Conservation (phyloP, 768 basidiomycete species). For the Amanita pallidorosea region DNA sequence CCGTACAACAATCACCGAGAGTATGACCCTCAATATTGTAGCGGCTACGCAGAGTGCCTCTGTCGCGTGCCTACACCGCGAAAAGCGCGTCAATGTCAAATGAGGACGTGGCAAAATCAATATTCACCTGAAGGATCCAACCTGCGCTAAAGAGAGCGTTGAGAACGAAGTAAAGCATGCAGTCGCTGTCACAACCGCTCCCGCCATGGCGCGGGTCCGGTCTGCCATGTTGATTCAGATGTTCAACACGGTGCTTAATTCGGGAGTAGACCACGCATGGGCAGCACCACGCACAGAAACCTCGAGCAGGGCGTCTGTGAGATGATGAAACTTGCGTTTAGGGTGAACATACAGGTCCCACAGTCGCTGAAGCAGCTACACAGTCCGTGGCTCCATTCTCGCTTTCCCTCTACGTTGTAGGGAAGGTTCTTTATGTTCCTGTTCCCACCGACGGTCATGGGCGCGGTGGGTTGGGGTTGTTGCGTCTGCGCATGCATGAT, state of each 20-base stretch:
- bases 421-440: no score
- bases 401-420: no score
- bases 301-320: slow-evolving; percentile 11
- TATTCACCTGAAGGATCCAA: slow-evolving; percentile 29
- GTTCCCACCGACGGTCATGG: no score
- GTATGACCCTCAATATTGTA: slow-evolving; percentile 36
- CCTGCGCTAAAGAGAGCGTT: slow-evolving; percentile 19
- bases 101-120: neutral
- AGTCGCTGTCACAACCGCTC: slow-evolving; percentile 20
- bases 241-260: slow-evolving; percentile 16
- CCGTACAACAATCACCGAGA: slow-evolving; percentile 27
- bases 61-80: slow-evolving; percentile 18
- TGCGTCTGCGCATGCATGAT: no score
- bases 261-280: slow-evolving; percentile 31
- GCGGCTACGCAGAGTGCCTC: slow-evolving; percentile 28
- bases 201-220: slow-evolving; percentile 29
- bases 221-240: slow-evolving; percentile 15
- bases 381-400: no score
- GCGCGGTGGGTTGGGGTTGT: no score
- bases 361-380: no score
- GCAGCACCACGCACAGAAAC: slow-evolving; percentile 25
- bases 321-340: no score
- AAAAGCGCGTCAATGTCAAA: neutral
- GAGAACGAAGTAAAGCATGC: slow-evolving; percentile 23
- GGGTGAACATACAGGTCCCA: no score